These are phyloP conservation scores for Phaeosphaeriaceae sp. DNA, from an alignment of 2,329 filamentous ascomycete species.

Conservation along the genomic window DNA sequence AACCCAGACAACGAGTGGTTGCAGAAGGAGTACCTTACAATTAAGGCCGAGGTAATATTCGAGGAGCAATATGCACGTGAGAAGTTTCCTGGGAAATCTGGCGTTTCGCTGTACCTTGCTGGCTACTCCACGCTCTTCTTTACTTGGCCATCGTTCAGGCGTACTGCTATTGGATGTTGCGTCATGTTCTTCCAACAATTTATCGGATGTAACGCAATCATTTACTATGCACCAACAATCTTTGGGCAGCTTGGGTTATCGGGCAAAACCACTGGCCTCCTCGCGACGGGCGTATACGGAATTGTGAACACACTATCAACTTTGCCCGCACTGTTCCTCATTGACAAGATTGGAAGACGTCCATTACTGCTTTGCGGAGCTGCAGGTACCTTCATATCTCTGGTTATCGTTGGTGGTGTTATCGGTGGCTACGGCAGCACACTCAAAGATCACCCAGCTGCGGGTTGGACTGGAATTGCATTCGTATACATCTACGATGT, in stretches of 20 bases:
- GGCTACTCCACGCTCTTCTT: conserved; percentile 58
- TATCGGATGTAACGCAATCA: conserved; percentile 91
- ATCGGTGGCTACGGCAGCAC: conserved; percentile 65
- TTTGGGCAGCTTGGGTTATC: conserved; percentile 70
- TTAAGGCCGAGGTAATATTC: conserved; percentile 57
- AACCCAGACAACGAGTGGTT: conserved; percentile 60
- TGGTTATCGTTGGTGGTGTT: conserved; percentile 74
- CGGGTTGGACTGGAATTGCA: conserved; percentile 71
- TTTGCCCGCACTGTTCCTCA: conserved; percentile 68
- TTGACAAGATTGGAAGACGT: conserved; percentile 68
- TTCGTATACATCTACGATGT: conserved; percentile 67
- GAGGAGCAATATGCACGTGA: conserved; percentile 56
- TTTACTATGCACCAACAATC: conserved; percentile 73
- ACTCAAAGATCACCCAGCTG: conserved; percentile 63
- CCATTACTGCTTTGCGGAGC: conserved; percentile 68
- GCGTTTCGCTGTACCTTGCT: conserved; percentile 62
- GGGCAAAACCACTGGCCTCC: conserved; percentile 72
- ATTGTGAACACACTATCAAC: conserved; percentile 64
- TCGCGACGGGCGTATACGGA: conserved; percentile 72
- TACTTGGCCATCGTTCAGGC: conserved; percentile 52
- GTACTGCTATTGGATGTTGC: conserved; percentile 40
- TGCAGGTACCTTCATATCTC: conserved; percentile 71
- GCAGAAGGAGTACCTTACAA: conserved; percentile 67
- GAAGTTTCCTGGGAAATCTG: conserved; percentile 37
- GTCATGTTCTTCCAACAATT: conserved; percentile 57